Evolutionary conservation across 441 rosid genomes (phyloP), one percentile per base, ranked within the genome.

Genomic region (Pelargonium australe): DNA sequence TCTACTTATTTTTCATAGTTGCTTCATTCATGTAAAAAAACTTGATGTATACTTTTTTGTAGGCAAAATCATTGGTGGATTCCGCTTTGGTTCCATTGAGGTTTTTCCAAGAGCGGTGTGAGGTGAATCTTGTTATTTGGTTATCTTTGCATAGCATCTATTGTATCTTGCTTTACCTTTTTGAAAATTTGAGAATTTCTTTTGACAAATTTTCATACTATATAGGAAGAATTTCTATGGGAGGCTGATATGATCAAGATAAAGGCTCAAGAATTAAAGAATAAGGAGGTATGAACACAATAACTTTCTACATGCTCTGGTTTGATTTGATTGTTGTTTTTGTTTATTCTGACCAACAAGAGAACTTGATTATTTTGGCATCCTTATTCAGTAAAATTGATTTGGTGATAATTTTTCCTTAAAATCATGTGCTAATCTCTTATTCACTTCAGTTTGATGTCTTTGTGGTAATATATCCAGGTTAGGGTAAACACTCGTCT

Each of bases 181-280:
- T 6, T 65, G 34, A 57, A 13, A 28, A 31, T 1, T 64, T 68
- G 63, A n/a, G 67, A 43, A 44, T 62, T 58, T 65, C 58, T 61
- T 68, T 68, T 51, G 43, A 68, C 49, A 58, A 60, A 11, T 67
- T 65, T 57, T 74, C 19, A 68, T 78, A 5, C 65, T 72, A 73
- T 80, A 65, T 80, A 96, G 99, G 99, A 96, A 81, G 99, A 96
- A 78, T 96, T 96, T 82, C 71, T 96, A 16, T 91, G 93, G 92
- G 99, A 96, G 79, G 93, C 97, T 81, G 97, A 89, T 81, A 86
- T 96, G 97, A 91, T 90, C 79, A 93, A 93, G 89, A 93, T 93
- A 73, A 96, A 90, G 78, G 97, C 98, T 73, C 97, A 89, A 74
- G 99, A 96, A 72, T 89, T 96, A 80, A 96, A 96, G 87, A 94